Evolutionary conservation across 495 filamentous ascomycete species (phyloP).

Genomic region (Penicillium atrosanguineum): DNA sequence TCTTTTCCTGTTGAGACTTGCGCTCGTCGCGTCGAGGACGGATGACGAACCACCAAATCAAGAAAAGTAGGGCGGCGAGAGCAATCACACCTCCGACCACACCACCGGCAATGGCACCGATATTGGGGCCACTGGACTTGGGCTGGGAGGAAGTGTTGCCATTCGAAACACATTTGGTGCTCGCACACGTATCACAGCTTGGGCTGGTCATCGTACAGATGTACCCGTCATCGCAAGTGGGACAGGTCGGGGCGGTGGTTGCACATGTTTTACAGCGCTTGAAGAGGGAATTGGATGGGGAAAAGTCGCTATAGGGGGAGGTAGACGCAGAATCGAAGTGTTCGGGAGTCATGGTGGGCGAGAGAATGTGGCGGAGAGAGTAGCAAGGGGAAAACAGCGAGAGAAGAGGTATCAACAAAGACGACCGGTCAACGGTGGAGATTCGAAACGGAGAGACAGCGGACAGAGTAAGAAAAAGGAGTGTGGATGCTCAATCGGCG

Average conservation of each 20-base stretch:
- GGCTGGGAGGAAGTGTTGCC: slow-evolving; percentile 27
- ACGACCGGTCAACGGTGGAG: slow-evolving; percentile 28
- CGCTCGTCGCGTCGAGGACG: slow-evolving; percentile 70
- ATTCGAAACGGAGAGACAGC: slow-evolving; percentile 10
- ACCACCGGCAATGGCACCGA: slow-evolving; percentile 81
- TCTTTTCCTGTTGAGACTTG: slow-evolving; percentile 47
- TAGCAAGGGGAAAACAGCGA: background rate
- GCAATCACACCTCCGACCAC: slow-evolving; percentile 73
- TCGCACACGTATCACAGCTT: slow-evolving; percentile 57
- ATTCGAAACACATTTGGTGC: slow-evolving; percentile 54
- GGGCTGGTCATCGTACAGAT: slow-evolving; percentile 56
- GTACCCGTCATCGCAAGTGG: slow-evolving; percentile 44
- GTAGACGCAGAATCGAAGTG: slow-evolving; percentile 19
- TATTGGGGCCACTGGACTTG: slow-evolving; percentile 51
- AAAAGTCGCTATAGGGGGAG: slow-evolving; percentile 21
- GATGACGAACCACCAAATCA: slow-evolving; percentile 85
- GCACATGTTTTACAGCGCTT: slow-evolving; percentile 47
- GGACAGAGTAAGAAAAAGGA: slow-evolving; percentile 22
- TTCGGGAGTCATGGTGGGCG: slow-evolving; percentile 31
- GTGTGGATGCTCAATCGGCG: slow-evolving; percentile 37
- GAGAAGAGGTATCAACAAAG: slow-evolving; percentile 17
- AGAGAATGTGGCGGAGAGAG: background rate
- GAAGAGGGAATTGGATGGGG: slow-evolving; percentile 39
- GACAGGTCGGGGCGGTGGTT: slow-evolving; percentile 45
- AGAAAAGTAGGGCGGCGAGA: slow-evolving; percentile 66